phyloP scores from a whole-genome alignment of 495 filamentous ascomycete species.

The Choiromyces venosus region DNA sequence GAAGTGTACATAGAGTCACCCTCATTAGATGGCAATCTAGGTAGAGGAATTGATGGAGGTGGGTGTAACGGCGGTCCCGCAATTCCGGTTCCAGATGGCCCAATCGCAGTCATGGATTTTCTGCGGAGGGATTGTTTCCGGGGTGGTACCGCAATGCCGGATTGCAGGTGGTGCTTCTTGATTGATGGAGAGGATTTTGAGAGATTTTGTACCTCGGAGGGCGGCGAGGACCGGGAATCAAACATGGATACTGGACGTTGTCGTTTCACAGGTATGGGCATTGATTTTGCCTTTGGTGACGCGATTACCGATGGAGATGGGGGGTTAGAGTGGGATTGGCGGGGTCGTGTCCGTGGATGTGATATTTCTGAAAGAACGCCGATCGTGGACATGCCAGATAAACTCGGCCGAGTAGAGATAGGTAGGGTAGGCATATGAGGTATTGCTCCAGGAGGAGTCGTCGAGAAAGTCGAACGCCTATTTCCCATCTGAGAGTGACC shows the following conservation, averaged over 20 bases:
- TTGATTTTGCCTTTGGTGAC: conserved; percentile 21
- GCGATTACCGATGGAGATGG: conserved; percentile 28
- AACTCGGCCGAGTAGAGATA: conserved; percentile 31
- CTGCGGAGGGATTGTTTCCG: conserved; percentile 33
- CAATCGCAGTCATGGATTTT: conserved; percentile 38
- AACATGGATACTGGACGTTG: conserved; percentile 40
- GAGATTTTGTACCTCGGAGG: conserved; percentile 5
- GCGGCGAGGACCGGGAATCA: conserved; percentile 29
- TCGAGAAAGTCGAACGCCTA: conserved; percentile 16
- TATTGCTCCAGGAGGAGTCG: conserved; percentile 21
- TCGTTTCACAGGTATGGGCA: conserved; percentile 7
- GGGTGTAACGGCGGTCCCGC: conserved; percentile 34
- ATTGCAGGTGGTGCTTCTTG: conserved; percentile 21
- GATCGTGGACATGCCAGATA: conserved; percentile 26
- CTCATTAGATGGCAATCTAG: conserved; percentile 30
- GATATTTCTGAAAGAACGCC: conserved; percentile 28
- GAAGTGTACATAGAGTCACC: conserved; percentile 22
- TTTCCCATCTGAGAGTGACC: conserved; percentile 16
- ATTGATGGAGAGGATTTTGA: conserved; percentile 14
- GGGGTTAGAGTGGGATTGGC: conserved; percentile 16
- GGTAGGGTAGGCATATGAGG: conserved; percentile 15
- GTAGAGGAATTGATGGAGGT: conserved; percentile 38
- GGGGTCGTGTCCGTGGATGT: conserved; percentile 17
- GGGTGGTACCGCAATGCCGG: conserved; percentile 28
- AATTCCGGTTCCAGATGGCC: conserved; percentile 10